phyloP scores from a whole-genome alignment of 2,329 filamentous ascomycete species.

The Aspergillus floridensis region DNA sequence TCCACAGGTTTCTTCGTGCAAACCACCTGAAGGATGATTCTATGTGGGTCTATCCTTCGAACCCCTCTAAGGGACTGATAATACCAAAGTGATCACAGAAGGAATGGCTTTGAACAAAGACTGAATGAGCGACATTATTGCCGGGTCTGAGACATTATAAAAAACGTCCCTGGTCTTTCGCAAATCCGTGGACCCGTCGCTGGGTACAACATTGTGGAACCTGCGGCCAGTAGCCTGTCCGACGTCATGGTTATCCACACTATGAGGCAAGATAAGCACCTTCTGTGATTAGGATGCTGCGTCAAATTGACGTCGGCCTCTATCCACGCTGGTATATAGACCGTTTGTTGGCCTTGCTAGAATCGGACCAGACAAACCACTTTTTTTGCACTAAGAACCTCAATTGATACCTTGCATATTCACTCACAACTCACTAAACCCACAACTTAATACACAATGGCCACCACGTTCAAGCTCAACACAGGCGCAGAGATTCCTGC shows the following conservation, averaged over 20 bases:
- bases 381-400: background rate
- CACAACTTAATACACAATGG: slow-evolving; percentile 15
- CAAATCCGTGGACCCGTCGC: background rate
- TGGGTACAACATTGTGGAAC: background rate
- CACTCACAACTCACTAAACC: background rate
- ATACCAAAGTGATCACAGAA: too few relatives aligned
- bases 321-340: background rate
- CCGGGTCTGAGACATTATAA: background rate
- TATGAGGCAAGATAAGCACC: background rate
- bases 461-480: slow-evolving; percentile 46
- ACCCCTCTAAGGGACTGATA: too few relatives aligned
- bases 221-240: background rate
- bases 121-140: background rate
- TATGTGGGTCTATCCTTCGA: too few relatives aligned
- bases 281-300: slow-evolving; percentile 2
- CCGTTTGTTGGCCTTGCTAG: background rate
- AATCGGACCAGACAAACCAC: background rate
- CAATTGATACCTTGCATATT: background rate
- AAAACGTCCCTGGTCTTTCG: background rate
- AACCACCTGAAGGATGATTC: too few relatives aligned
- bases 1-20: too few relatives aligned
- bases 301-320: slow-evolving; percentile 23
- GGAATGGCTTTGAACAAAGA: too few relatives aligned
- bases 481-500: slow-evolving; percentile 49
- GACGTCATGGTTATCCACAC: slow-evolving; percentile 11